These are phyloP conservation scores for Pseudocercospora crystallina DNA, from an alignment of 2,329 filamentous ascomycete genomes.

Conservation along the genomic window DNA sequence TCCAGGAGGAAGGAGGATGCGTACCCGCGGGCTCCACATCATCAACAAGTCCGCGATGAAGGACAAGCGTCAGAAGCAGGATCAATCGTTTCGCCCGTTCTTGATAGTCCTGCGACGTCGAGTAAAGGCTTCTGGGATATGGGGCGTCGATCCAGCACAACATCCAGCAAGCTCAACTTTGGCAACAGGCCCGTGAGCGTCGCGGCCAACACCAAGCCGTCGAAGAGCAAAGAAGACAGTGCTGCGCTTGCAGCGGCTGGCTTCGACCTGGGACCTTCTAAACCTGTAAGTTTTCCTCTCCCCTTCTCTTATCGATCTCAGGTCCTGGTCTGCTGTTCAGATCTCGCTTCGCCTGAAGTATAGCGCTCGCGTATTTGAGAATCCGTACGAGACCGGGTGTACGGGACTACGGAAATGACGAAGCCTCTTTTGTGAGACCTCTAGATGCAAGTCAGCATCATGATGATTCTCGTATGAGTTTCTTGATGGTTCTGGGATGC, in stretches of 20 bases:
- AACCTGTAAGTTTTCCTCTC: too few relatives aligned
- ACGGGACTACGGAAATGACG: too few relatives aligned
- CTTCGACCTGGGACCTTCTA: constrained; percentile 8
- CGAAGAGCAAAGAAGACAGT: too few relatives aligned
- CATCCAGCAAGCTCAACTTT: constrained; percentile 17
- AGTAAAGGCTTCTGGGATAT: constrained; percentile 14
- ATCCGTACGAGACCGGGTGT: too few relatives aligned
- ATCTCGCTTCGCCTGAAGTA: too few relatives aligned
- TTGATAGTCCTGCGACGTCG: constrained; percentile 8
- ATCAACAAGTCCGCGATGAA: constrained; percentile 23
- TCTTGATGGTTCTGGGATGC: too few relatives aligned
- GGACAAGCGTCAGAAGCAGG: constrained; percentile 22
- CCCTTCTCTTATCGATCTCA: too few relatives aligned
- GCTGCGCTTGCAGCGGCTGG: constrained; percentile 15
- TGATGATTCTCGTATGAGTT: too few relatives aligned
- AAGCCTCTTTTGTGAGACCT: too few relatives aligned
- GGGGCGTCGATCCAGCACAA: constrained; percentile 23
- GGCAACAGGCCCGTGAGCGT: constrained; percentile 31
- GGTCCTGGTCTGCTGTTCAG: too few relatives aligned
- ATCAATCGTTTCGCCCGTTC: constrained; percentile 8
- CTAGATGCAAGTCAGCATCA: too few relatives aligned
- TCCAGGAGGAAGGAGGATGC: constrained; percentile 14
- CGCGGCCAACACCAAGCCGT: constrained; percentile 3
- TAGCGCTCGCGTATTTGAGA: too few relatives aligned
- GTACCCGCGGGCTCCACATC: constrained; percentile 24